Conservation (phyloP, 495 filamentous ascomycete species). For the Collariella sp. region DNA sequence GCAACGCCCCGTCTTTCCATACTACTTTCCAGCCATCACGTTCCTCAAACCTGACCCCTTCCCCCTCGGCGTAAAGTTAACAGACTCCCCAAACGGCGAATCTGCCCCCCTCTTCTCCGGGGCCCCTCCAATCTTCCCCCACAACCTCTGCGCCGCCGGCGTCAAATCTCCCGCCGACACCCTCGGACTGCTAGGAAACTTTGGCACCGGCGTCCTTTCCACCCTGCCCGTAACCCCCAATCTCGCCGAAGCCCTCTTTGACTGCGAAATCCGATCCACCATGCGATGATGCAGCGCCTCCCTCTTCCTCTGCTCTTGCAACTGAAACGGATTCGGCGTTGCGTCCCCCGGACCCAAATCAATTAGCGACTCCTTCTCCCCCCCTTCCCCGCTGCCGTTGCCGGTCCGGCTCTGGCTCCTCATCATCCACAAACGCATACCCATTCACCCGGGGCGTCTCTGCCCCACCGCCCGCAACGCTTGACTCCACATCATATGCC, state of each 20-base stretch:
- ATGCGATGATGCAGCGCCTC: conserved; percentile 83
- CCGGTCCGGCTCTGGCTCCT: conserved; percentile 37
- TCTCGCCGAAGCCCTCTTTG: conserved; percentile 48
- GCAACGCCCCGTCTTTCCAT: not conserved
- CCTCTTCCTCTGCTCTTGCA: conserved; percentile 64
- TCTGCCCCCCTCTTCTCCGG: conserved; percentile 42
- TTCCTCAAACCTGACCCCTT: conserved; percentile 20
- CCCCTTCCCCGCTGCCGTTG: not conserved
- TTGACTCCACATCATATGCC: conserved; percentile 55
- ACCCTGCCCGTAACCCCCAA: conserved; percentile 47
- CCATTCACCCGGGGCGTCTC: conserved; percentile 87
- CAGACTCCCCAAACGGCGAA: conserved; percentile 38
- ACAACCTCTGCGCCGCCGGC: conserved; percentile 73
- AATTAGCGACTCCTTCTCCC: conserved; percentile 22
- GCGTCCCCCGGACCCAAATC: conserved; percentile 52
- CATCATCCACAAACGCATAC: conserved; percentile 89
- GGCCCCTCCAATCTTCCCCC: conserved; percentile 54
- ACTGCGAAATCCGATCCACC: conserved; percentile 75
- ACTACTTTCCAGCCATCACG: conserved; percentile 12
- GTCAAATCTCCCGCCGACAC: conserved; percentile 51
- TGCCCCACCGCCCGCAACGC: conserved; percentile 47
- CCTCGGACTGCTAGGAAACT: conserved; percentile 67
- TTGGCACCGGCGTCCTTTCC: conserved; percentile 55
- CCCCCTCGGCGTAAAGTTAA: conserved; percentile 24
- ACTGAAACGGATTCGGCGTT: conserved; percentile 72